Base-by-base conservation (phyloP, 2,329 filamentous ascomycete genomes). In the Capronia coronata region DNA sequence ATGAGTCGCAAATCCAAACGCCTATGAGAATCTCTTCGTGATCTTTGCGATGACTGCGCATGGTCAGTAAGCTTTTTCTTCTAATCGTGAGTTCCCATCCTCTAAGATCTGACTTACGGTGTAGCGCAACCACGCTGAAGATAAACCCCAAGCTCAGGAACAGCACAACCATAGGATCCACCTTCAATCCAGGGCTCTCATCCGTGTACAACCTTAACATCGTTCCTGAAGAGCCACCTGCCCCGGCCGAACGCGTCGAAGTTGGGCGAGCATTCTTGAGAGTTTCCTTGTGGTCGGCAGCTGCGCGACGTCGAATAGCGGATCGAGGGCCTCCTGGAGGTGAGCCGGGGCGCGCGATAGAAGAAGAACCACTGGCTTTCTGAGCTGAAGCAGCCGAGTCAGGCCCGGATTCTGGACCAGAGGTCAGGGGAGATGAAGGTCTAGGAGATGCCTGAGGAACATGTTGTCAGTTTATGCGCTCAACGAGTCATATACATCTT, bases 181-280 rank as follows among this genome's bases (percentile, higher is more conserved):
- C 93, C 77, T 96, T 95, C 64, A 98, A 77, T 56, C 93, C 93
- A 51, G 93, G 93, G 59, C 87, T 94, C 76, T 98, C 93, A 68
- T 98, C 93, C 51, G 93, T 98, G 82, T 98, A 98, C 38, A 98
- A 84, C 72, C 90, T 91, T 75, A 98, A 78, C 93, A 98, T 98
- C 46, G 93, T 98, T 75, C 88, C 94, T 71, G 86, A 94, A 68
- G 89, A 96, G 59, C 93, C 93, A 61, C 93, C 93, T 14, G 93
- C 93, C 62, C 93, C 93, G 27, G 93, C 93, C 32, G 91, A 83
- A 64, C 93, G 82, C 60, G 93, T 98, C 75, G 87, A 94, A 69
- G 84, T 87, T 43, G 93, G 93, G 62, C 93, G 80, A 59, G 82
- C 86, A 84, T 94, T 98, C 65, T 91, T 90, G 63, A 91, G 82